Conservation (phyloP, 2,329 filamentous ascomycete species). For the Penicillium griseofulvum region DNA sequence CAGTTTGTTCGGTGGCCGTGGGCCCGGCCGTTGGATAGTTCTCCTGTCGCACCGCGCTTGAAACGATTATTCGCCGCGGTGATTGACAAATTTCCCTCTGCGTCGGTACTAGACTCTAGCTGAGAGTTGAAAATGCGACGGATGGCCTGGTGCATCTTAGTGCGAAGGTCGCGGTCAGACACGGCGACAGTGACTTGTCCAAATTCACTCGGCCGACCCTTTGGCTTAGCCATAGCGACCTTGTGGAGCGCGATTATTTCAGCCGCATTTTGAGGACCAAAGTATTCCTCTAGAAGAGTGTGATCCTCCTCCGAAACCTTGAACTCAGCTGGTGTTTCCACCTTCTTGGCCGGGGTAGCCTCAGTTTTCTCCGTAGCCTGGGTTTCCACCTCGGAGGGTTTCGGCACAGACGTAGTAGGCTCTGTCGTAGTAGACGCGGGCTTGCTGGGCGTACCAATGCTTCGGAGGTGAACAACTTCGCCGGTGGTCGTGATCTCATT, state of each 20-base stretch:
- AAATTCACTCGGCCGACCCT: conserved; percentile 57
- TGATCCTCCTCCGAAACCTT: conserved; percentile 47
- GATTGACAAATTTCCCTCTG: conserved; percentile 65
- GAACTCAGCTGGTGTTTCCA: conserved; percentile 24
- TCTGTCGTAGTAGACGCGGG: conserved; percentile 3
- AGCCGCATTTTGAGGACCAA: conserved; percentile 51
- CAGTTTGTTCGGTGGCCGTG: conserved; percentile 53
- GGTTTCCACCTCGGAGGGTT: conserved; percentile 8
- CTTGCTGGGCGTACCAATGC: conserved; percentile 37
- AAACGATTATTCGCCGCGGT: conserved; percentile 44
- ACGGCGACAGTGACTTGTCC: conserved; percentile 56
- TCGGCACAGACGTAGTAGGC: not conserved
- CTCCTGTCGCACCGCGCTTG: conserved; percentile 32
- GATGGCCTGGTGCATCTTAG: conserved; percentile 63
- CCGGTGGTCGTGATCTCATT: conserved; percentile 81
- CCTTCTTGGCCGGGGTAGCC: conserved; percentile 14
- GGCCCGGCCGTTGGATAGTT: conserved; percentile 29
- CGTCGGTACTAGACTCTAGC: conserved; percentile 73
- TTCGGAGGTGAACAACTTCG: conserved; percentile 68
- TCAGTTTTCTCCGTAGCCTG: conserved; percentile 17
- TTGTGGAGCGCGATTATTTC: conserved; percentile 57
- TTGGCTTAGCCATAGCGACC: conserved; percentile 53
- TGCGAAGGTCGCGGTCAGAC: conserved; percentile 60
- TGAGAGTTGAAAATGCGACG: conserved; percentile 76
- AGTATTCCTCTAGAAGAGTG: conserved; percentile 44